These are phyloP conservation scores for Onygenales sp. DNA, from an alignment of 2,329 filamentous ascomycete genomes.

Conservation along the genomic window DNA sequence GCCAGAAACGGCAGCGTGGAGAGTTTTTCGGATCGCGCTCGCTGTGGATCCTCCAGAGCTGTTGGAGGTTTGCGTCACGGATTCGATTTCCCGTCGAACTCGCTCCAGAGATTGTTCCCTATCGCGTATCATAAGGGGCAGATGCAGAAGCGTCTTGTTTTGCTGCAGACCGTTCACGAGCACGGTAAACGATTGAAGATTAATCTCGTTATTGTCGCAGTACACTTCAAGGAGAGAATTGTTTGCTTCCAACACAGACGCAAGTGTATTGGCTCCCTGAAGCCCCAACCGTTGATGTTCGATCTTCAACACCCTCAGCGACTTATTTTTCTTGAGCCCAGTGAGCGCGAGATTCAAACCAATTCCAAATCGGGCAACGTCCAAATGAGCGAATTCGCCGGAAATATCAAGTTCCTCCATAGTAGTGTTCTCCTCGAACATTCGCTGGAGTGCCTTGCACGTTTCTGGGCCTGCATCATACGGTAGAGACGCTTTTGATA, in stretches of 20 bases:
- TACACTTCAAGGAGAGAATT: conserved; percentile 53
- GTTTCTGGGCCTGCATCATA: conserved; percentile 60
- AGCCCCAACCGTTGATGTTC: conserved; percentile 60
- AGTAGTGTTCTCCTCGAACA: conserved; percentile 59
- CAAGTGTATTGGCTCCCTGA: conserved; percentile 59
- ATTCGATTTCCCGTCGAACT: conserved; percentile 47
- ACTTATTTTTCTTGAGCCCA: conserved; percentile 54
- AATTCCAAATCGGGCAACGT: conserved; percentile 58
- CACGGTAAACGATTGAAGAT: conserved; percentile 59
- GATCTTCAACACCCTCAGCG: conserved; percentile 53
- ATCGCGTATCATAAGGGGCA: conserved; percentile 56
- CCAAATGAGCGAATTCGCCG: conserved; percentile 61
- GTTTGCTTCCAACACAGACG: conserved; percentile 59
- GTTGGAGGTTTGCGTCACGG: conserved; percentile 34
- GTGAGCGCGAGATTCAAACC: conserved; percentile 57
- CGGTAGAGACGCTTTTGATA: conserved; percentile 60
- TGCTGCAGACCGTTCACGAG: conserved; percentile 58
- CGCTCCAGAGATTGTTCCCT: conserved; percentile 52
- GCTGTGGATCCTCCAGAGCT: conserved; percentile 22
- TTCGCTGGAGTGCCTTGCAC: conserved; percentile 50
- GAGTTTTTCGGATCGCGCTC: conserved; percentile 33
- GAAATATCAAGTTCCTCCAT: conserved; percentile 60
- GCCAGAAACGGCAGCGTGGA: conserved; percentile 32
- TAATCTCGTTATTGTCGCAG: conserved; percentile 64
- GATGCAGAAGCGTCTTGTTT: conserved; percentile 52